These are phyloP conservation scores for Entomortierella chlamydospora DNA, from an alignment of 192 early-diverging fungal species.

Conservation along the genomic window DNA sequence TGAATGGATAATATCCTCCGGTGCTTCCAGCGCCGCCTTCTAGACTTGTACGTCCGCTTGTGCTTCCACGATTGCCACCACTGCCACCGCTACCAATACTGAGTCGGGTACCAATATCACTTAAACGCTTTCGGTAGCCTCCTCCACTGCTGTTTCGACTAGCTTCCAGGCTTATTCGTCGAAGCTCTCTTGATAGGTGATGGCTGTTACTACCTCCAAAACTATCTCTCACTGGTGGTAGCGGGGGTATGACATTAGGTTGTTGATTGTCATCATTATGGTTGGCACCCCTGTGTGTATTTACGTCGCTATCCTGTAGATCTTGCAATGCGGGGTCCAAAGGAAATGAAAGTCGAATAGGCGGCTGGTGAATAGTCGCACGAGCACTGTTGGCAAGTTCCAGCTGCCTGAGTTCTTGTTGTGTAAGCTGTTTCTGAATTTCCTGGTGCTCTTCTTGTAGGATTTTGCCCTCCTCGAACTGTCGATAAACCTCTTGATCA, in stretches of 20 bases:
- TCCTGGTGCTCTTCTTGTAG: conserved; percentile 24
- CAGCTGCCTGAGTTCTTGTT: conserved; percentile 24
- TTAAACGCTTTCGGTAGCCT: neutral
- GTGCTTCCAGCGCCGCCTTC: neutral
- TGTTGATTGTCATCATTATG: neutral
- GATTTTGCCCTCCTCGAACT: conserved; percentile 35
- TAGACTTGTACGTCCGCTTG: conserved; percentile 1
- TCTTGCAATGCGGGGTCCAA: conserved; percentile 14
- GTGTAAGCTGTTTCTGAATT: conserved; percentile 24
- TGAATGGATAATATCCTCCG: conserved; percentile 16
- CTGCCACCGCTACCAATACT: conserved; percentile 1
- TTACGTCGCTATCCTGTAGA: neutral
- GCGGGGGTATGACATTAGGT: neutral
- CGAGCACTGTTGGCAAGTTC: conserved; percentile 26
- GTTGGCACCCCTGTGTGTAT: too few relatives aligned
- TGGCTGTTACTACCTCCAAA: conserved; percentile 19
- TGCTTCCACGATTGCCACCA: neutral
- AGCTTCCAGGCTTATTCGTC: conserved; percentile 29
- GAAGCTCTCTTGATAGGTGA: conserved; percentile 25
- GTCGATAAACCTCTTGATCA: conserved; percentile 15
- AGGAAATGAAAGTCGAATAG: conserved; percentile 33
- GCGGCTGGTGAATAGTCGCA: conserved; percentile 32
- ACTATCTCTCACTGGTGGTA: conserved; percentile 19
- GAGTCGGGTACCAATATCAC: conserved; percentile 1
- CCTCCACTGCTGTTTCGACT: conserved; percentile 19